Percentiles rank a stretch among this genome's conserved stretches.
phyloP scores from a whole-genome alignment of 73 alveolate genomes.

The Tetrahymena malaccensis region DNA sequence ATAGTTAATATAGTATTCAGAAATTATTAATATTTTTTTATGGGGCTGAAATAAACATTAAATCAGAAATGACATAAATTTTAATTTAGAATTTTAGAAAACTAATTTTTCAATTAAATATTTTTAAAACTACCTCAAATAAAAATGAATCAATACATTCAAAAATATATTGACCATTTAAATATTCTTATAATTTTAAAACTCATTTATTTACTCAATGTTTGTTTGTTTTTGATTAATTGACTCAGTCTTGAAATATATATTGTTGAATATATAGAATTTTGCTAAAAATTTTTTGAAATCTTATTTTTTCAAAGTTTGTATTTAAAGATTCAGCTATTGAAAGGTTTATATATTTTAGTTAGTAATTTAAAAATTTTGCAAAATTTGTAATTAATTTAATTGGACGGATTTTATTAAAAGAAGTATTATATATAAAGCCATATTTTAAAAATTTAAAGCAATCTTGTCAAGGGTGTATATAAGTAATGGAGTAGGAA shows the following conservation, averaged over 20 bases:
- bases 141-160: too few relatives aligned
- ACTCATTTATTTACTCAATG: too few relatives aligned
- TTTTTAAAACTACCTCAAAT: too few relatives aligned
- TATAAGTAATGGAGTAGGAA: neutral
- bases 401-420: neutral
- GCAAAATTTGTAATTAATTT: neutral
- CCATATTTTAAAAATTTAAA: neutral
- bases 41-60: too few relatives aligned
- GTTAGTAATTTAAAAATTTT: neutral
- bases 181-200: neutral
- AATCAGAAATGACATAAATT: too few relatives aligned
- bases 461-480: neutral
- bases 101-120: too few relatives aligned
- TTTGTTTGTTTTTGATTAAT: too few relatives aligned
- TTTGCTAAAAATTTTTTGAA: neutral
- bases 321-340: neutral
- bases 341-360: neutral
- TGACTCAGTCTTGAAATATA: neutral
- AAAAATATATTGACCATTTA: too few relatives aligned
- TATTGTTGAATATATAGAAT: neutral
- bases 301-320: neutral
- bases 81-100: too few relatives aligned
- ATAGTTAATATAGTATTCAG: too few relatives aligned
- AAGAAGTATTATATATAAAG: neutral
- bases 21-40: too few relatives aligned